These are phyloP conservation scores for Pleurotus platypus DNA, from an alignment of 768 basidiomycete species.

Conservation along the genomic window DNA sequence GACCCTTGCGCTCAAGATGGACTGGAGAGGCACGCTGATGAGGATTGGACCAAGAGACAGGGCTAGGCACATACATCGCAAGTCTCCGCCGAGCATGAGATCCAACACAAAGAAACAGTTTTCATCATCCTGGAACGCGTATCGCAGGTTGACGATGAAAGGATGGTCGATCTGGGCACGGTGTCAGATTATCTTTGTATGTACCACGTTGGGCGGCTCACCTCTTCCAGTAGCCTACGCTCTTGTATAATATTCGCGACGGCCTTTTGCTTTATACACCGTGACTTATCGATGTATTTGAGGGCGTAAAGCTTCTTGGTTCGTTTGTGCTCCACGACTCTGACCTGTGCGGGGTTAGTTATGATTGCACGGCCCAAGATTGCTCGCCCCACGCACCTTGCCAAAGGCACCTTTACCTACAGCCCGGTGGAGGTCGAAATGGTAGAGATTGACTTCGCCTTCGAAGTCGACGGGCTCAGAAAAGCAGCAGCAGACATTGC, in stretches of 20 bases:
- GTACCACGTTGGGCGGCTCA: conserved; percentile 23
- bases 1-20: conserved; percentile 72
- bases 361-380: conserved; percentile 8
- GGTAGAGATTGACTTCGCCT: conserved; percentile 84
- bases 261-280: conserved; percentile 87
- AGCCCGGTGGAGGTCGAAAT: conserved; percentile 93
- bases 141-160: conserved; percentile 86
- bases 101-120: conserved; percentile 98
- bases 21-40: conserved; percentile 40
- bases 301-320: conserved; percentile 90
- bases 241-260: conserved; percentile 94
- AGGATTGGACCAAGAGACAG: conserved; percentile 2
- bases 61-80: conserved; percentile 67
- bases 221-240: conserved; percentile 89
- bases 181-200: background rate
- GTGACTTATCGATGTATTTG: conserved; percentile 97
- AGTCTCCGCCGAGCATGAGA: conserved; percentile 93
- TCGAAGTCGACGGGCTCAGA: conserved; percentile 85
- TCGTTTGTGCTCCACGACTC: conserved; percentile 95
- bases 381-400: conserved; percentile 57
- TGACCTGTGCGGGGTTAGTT: conserved; percentile 54
- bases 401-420: conserved; percentile 98
- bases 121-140: conserved; percentile 96
- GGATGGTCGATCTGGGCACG: conserved; percentile 74
- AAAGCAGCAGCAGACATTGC: conserved; percentile 49